Conservation (phyloP, 2,329 filamentous ascomycete genomes). For the Colletotrichum nymphaeae region DNA sequence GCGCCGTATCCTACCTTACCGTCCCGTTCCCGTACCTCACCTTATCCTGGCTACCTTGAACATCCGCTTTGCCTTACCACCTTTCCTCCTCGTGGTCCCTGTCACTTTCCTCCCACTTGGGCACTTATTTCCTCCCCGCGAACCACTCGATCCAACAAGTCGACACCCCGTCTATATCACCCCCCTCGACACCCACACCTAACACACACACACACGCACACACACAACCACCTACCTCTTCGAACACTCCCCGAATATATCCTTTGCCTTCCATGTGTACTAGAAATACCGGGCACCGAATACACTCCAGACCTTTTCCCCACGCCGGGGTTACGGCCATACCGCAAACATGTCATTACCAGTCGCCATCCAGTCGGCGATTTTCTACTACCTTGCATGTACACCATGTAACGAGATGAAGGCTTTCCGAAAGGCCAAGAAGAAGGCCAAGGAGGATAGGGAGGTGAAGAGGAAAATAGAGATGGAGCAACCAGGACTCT, state of each 20-base stretch:
- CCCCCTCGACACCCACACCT: slow-evolving; percentile 21
- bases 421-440: slow-evolving; percentile 76
- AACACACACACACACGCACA: slow-evolving; percentile 28
- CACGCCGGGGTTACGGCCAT: slow-evolving; percentile 28
- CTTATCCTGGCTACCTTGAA: slow-evolving; percentile 5
- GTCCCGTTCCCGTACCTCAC: not conserved
- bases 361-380: slow-evolving; percentile 76
- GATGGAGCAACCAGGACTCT: slow-evolving; percentile 77
- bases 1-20: not conserved
- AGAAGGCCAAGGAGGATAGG: slow-evolving; percentile 75
- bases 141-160: slow-evolving; percentile 13
- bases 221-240: slow-evolving; percentile 1
- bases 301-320: slow-evolving; percentile 15
- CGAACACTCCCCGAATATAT: not conserved
- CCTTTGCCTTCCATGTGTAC: slow-evolving; percentile 26
- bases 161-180: slow-evolving; percentile 16
- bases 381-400: slow-evolving; percentile 83
- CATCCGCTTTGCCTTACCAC: slow-evolving; percentile 1
- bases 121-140: slow-evolving; percentile 2
- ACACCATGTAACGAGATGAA: slow-evolving; percentile 80
- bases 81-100: slow-evolving; percentile 5
- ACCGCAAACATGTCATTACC: slow-evolving; percentile 56
- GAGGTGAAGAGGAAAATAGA: slow-evolving; percentile 73
- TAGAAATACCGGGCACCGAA: slow-evolving; percentile 12
- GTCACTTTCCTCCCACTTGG: slow-evolving; percentile 10